A percentile compares a stretch with the other conserved stretches of the same genome.
Conservation (phyloP, 768 basidiomycete species). For the Infundibulicybe gibba region DNA sequence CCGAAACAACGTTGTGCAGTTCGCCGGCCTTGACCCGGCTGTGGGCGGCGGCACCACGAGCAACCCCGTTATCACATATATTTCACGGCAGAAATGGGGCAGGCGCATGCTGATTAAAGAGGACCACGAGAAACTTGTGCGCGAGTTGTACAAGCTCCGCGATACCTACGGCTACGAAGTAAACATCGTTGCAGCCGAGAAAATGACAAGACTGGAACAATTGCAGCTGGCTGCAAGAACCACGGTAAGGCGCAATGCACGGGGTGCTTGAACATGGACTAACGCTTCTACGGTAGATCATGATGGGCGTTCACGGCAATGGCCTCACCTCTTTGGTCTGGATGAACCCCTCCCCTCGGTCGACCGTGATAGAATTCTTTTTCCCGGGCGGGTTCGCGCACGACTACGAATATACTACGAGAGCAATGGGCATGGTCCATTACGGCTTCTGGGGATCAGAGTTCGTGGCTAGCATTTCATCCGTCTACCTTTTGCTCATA, state of each 20-base stretch:
- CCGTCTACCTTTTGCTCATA: constrained; percentile 1
- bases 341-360: constrained; percentile 83
- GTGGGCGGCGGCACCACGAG: constrained; percentile 41
- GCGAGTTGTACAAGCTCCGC: constrained; percentile 65
- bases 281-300: constrained; percentile 50
- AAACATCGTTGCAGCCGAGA: constrained; percentile 83
- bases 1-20: constrained; percentile 67
- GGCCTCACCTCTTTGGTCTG: constrained; percentile 85
- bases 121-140: constrained; percentile 78
- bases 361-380: constrained; percentile 93
- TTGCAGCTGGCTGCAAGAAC: constrained; percentile 77
- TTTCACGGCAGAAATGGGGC: constrained; percentile 87
- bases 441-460: constrained; percentile 81
- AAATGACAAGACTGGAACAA: constrained; percentile 77
- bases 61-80: constrained; percentile 86
- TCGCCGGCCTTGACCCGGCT: constrained; percentile 53
- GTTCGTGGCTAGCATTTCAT: constrained; percentile 31
- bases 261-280: background rate
- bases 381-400: constrained; percentile 80
- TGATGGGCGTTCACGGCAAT: constrained; percentile 95
- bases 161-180: constrained; percentile 81
- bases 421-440: constrained; percentile 81
- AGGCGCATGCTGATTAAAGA: constrained; percentile 73
- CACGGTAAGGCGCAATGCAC: constrained; percentile 51
- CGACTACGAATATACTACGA: constrained; percentile 80